Percentiles rank a stretch among this genome's conserved stretches.
phyloP scores from a whole-genome alignment of 1,284 basidiomycete genomes.

The Pseudozyma sp. region DNA sequence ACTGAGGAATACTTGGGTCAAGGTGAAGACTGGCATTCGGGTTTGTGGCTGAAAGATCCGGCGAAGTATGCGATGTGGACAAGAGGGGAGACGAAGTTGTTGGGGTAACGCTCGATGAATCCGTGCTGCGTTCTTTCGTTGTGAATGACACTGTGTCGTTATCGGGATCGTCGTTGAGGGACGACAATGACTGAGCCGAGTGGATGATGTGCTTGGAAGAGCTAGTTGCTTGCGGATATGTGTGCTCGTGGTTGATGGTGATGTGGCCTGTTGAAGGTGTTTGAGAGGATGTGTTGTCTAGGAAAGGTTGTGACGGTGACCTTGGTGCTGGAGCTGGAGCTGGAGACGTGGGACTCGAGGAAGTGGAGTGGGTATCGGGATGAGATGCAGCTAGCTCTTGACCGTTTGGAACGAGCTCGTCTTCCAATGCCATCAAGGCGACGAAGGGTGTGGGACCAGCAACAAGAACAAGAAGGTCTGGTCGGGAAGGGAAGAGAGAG shows the following conservation, averaged over 20 bases:
- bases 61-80: slow-evolving; percentile 1
- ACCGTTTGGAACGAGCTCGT: slow-evolving; percentile 10
- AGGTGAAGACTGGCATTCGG: slow-evolving; percentile 3
- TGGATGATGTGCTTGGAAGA: too few species aligned
- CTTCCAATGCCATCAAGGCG: slow-evolving; percentile 43
- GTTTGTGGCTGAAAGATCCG: neutral
- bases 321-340: neutral
- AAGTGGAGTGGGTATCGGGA: slow-evolving; percentile 3
- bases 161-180: too few species aligned
- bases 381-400: slow-evolving; percentile 23
- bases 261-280: neutral
- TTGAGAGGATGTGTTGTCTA: neutral
- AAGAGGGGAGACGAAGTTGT: neutral
- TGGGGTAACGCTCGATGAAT: too few species aligned
- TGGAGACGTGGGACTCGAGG: neutral
- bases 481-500: neutral
- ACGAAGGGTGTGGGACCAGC: neutral
- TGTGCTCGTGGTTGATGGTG: neutral
- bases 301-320: neutral
- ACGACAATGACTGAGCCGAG: too few species aligned
- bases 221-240: too few species aligned
- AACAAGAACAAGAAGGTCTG: neutral
- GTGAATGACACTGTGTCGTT: too few species aligned
- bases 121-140: too few species aligned
- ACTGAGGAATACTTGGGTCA: neutral